Percentiles rank a stretch among this genome's conserved stretches.
Conservation (phyloP, 257 asterid genomes). For the Solanum boliviense region DNA sequence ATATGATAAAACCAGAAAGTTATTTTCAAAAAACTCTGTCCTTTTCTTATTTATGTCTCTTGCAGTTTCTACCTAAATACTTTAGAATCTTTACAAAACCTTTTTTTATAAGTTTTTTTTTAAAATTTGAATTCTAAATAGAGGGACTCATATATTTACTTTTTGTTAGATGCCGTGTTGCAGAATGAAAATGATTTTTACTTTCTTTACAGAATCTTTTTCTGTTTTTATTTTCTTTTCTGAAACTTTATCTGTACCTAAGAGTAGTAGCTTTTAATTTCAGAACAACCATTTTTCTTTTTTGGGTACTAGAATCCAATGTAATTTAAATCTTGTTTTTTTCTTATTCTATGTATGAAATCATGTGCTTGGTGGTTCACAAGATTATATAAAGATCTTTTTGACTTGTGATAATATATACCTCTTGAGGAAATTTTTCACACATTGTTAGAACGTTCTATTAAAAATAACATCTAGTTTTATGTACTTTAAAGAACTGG, state of each 20-base stretch:
- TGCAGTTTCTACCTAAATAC: neutral
- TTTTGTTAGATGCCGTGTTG: slow-evolving; percentile 19
- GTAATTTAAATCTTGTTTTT: neutral
- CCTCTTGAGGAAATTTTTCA: neutral
- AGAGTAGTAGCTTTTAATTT: neutral
- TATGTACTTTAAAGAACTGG: neutral
- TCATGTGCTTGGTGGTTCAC: neutral
- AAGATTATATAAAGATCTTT: neutral
- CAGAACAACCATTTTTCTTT: neutral
- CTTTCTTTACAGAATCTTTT: neutral
- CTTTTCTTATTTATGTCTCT: slow-evolving; percentile 11
- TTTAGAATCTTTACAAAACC: neutral
- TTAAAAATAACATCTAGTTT: neutral
- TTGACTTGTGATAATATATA: neutral
- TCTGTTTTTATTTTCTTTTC: neutral
- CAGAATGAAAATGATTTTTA: slow-evolving; percentile 33
- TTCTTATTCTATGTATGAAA: neutral
- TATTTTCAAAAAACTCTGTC: slow-evolving; percentile 8
- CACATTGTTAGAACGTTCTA: neutral
- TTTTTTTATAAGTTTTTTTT: neutral
- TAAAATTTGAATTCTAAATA: slow-evolving; percentile 21
- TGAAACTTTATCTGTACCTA: neutral
- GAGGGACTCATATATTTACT: neutral
- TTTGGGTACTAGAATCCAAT: neutral
- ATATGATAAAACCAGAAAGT: slow-evolving; percentile 2